Percentiles rank a stretch among this genome's conserved stretches.
phyloP scores from a whole-genome alignment of 768 basidiomycete species.

The Hygrocybe punicea region DNA sequence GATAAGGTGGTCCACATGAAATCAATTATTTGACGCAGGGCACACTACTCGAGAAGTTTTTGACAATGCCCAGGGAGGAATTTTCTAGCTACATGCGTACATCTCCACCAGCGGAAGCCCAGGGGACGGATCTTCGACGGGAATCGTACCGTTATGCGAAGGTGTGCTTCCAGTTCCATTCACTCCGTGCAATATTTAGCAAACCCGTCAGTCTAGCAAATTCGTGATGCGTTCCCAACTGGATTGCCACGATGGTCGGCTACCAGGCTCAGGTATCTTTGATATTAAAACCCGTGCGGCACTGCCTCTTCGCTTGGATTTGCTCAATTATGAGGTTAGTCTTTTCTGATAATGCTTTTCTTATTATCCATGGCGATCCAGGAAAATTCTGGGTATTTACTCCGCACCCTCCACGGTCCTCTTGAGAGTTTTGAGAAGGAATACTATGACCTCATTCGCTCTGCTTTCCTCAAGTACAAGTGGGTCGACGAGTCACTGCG shows the following conservation, averaged over 20 bases:
- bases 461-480: conserved; percentile 94
- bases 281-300: conserved; percentile 95
- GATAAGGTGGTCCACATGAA: not conserved
- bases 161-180: conserved; percentile 39
- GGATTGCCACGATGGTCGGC: conserved; percentile 73
- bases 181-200: not conserved
- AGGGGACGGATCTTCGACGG: conserved; percentile 36
- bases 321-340: conserved; percentile 72
- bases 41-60: conserved; percentile 80
- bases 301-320: conserved; percentile 77
- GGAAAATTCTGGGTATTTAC: conserved; percentile 79
- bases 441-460: conserved; percentile 90
- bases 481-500: conserved; percentile 24
- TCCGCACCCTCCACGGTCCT: conserved; percentile 58
- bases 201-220: conserved; percentile 41
- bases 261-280: conserved; percentile 90
- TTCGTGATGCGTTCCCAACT: conserved; percentile 95
- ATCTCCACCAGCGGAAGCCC: conserved; percentile 21
- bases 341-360: not conserved
- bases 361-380: conserved; percentile 23
- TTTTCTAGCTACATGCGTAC: conserved; percentile 57
- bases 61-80: conserved; percentile 64
- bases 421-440: conserved; percentile 87
- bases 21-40: conserved; percentile 49
- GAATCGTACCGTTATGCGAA: conserved; percentile 88